Evolutionary conservation across 1,139 yeast genomes (phyloP).

Genomic region (Keqinozyma sinolaborantium): DNA sequence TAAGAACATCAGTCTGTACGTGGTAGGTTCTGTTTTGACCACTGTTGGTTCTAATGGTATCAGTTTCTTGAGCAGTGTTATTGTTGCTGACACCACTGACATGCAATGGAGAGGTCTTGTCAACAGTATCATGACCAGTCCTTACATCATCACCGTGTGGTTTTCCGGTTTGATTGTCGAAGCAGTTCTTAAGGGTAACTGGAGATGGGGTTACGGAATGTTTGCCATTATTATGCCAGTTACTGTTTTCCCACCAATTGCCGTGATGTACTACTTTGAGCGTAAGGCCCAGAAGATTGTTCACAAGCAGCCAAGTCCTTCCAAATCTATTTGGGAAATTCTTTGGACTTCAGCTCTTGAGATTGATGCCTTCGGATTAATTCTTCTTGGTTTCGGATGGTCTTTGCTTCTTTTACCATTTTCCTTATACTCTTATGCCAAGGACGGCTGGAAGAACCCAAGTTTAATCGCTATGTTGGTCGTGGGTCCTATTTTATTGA

Average conservation of each 20-base stretch:
- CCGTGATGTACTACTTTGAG: conserved; percentile 22
- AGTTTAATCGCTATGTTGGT: conserved; percentile 34
- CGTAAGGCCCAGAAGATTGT: conserved; percentile 16
- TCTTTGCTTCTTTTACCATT: conserved; percentile 30
- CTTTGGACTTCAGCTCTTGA: conserved; percentile 10
- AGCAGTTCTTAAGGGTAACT: conserved; percentile 20
- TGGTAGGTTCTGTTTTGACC: conserved; percentile 25
- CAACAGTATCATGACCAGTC: conserved; percentile 19
- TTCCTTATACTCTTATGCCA: conserved; percentile 23
- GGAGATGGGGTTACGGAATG: conserved; percentile 44
- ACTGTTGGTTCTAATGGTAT: conserved; percentile 23
- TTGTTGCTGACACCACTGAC: conserved; percentile 30
- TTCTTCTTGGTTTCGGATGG: conserved; percentile 33
- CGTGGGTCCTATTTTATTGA: conserved; percentile 26
- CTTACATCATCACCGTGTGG: conserved; percentile 29
- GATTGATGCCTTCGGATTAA: conserved; percentile 30
- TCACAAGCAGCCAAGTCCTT: conserved; percentile 1
- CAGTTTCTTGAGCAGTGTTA: conserved; percentile 4
- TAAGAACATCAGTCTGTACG: conserved; percentile 22
- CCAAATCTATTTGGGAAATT: not conserved
- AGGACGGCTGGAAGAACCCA: conserved; percentile 27
- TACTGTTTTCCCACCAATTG: conserved; percentile 22
- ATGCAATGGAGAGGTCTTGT: conserved; percentile 29
- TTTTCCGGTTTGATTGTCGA: conserved; percentile 27
- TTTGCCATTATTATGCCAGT: conserved; percentile 32